A percentile compares a stretch with the other conserved stretches of the same genome.
Conservation (phyloP, 2,329 filamentous ascomycete species). For the Monosporascus sp. region DNA sequence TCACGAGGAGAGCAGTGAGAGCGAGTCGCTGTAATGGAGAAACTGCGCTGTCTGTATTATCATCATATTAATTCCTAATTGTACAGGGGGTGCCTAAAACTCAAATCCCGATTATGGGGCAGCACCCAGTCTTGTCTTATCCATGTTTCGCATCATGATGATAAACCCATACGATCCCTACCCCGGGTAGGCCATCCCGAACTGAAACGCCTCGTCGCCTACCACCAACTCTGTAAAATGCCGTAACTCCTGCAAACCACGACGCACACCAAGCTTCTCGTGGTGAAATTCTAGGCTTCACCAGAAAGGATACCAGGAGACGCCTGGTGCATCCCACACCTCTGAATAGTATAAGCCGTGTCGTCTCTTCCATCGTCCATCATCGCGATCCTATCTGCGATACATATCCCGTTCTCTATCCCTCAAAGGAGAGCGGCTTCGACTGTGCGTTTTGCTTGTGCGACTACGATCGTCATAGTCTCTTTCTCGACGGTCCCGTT, state of each 20-base stretch:
- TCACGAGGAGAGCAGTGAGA: conserved; percentile 65
- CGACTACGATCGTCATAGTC: conserved; percentile 31
- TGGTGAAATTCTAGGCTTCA: neutral
- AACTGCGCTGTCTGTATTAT: too few relatives aligned
- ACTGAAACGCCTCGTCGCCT: neutral
- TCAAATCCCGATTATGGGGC: neutral
- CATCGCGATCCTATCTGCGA: conserved; percentile 37
- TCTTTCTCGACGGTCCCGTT: conserved; percentile 33
- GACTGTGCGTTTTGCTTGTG: conserved; percentile 36
- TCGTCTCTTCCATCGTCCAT: neutral
- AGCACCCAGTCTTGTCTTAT: neutral
- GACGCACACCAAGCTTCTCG: neutral
- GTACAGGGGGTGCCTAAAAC: neutral
- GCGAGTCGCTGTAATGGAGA: conserved; percentile 28
- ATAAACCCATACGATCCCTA: neutral
- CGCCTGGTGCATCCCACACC: neutral
- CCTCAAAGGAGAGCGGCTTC: conserved; percentile 40
- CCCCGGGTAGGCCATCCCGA: neutral
- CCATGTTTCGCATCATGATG: neutral
- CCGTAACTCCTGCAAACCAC: neutral
- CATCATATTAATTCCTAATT: neutral
- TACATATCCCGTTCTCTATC: conserved; percentile 44
- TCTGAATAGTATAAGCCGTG: neutral
- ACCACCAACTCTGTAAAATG: neutral
- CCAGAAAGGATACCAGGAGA: neutral